These are phyloP conservation scores for Beauveria australis DNA, from an alignment of 2,329 filamentous ascomycete genomes.

Conservation along the genomic window DNA sequence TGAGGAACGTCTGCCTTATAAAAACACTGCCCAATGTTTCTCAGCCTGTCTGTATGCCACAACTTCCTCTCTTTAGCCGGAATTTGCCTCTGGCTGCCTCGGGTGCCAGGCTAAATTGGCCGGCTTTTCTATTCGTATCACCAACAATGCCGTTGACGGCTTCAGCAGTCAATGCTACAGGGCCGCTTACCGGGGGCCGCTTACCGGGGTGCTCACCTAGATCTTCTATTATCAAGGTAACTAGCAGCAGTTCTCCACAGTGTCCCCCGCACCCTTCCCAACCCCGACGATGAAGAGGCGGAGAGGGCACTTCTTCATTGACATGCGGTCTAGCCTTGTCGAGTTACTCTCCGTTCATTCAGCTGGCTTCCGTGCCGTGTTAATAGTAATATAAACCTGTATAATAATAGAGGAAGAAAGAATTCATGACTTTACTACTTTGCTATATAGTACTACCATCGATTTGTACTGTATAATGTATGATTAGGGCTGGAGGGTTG, in stretches of 20 bases:
- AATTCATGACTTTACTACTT: too few relatives aligned
- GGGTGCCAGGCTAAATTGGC: rapidly evolving
- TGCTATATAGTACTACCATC: too few relatives aligned
- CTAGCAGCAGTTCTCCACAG: not conserved
- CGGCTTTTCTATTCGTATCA: not conserved
- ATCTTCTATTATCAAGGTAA: too few relatives aligned
- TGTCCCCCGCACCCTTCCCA: not conserved
- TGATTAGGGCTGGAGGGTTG: too few relatives aligned
- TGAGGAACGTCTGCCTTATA: too few relatives aligned
- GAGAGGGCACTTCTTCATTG: too few relatives aligned
- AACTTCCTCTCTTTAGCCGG: not conserved
- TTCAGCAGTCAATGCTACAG: not conserved
- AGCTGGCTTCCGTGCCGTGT: too few relatives aligned
- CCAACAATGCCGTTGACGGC: not conserved
- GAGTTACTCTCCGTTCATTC: too few relatives aligned
- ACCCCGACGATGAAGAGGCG: not conserved
- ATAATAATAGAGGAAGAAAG: too few relatives aligned
- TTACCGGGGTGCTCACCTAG: not conserved
- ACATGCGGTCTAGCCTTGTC: too few relatives aligned
- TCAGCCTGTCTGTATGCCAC: not conserved
- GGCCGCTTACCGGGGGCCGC: not conserved
- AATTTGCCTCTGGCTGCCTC: not conserved
- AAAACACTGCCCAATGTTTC: not conserved
- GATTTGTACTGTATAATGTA: too few relatives aligned
- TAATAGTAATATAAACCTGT: too few relatives aligned